phyloP scores from a whole-genome alignment of 176 grass and related monocot species.

The Ensete ventricosum region DNA sequence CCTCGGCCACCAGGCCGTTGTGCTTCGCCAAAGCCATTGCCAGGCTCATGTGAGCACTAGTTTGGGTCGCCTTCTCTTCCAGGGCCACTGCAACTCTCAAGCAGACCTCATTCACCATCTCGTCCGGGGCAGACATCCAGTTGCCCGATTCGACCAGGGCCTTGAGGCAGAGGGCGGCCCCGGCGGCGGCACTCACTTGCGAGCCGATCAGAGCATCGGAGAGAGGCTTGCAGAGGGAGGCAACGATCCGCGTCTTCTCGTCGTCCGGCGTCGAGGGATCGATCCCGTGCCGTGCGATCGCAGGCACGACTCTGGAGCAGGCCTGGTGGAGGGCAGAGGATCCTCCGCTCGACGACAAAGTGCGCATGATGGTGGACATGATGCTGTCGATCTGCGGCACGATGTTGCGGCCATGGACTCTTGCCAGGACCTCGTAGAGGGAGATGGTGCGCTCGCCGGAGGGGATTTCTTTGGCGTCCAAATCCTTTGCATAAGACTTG shows the following conservation, averaged over 20 bases:
- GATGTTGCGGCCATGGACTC: slow-evolving; percentile 90
- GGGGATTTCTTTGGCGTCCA: slow-evolving; percentile 74
- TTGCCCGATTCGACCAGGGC: slow-evolving; percentile 65
- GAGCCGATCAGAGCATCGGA: slow-evolving; percentile 54
- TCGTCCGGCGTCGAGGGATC: slow-evolving; percentile 43
- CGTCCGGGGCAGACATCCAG: slow-evolving; percentile 58
- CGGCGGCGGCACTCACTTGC: slow-evolving; percentile 49
- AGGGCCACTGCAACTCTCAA: slow-evolving; percentile 81
- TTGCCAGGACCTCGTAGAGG: slow-evolving; percentile 88
- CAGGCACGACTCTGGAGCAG: slow-evolving; percentile 82
- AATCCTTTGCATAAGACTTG: slow-evolving; percentile 69
- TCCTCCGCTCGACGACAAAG: slow-evolving; percentile 72
- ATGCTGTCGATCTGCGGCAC: slow-evolving; percentile 92
- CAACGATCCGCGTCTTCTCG: slow-evolving; percentile 63
- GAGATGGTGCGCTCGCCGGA: slow-evolving; percentile 91
- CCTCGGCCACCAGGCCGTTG: slow-evolving; percentile 66
- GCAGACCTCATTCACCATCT: slow-evolving; percentile 73
- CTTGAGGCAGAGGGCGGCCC: slow-evolving; percentile 71
- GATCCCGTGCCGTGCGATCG: slow-evolving; percentile 68
- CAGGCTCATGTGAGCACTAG: slow-evolving; percentile 81
- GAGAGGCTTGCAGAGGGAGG: slow-evolving; percentile 68
- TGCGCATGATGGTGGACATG: slow-evolving; percentile 92
- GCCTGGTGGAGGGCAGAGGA: slow-evolving; percentile 95
- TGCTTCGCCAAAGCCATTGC: slow-evolving; percentile 95
- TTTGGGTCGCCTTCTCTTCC: slow-evolving; percentile 60